These are phyloP conservation scores for Cicer arietinum DNA, from an alignment of 306 rosid species.

Conservation along the genomic window DNA sequence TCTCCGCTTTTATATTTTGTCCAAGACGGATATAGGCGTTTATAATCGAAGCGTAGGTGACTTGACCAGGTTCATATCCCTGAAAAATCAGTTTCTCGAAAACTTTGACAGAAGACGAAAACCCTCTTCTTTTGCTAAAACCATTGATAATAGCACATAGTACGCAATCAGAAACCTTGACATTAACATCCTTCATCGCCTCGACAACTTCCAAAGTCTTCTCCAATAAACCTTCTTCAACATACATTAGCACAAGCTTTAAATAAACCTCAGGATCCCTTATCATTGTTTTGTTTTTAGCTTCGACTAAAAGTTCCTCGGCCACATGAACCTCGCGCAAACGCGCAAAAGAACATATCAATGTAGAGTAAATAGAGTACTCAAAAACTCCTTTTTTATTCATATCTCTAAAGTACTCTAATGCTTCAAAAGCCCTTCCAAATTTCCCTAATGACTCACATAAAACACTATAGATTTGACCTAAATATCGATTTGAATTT, in stretches of 20 bases:
- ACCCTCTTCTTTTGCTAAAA: constrained; percentile 61
- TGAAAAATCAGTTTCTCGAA: constrained; percentile 52
- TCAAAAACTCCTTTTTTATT: constrained; percentile 46
- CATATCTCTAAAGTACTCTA: constrained; percentile 60
- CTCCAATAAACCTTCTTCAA: constrained; percentile 64
- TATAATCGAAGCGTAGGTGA: constrained; percentile 68
- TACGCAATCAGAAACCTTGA: constrained; percentile 65
- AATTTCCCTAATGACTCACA: constrained; percentile 58
- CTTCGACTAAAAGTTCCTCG: constrained; percentile 63
- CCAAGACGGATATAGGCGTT: constrained; percentile 69
- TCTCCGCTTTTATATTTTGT: constrained; percentile 59
- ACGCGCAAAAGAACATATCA: constrained; percentile 64
- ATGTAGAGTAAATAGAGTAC: constrained; percentile 59
- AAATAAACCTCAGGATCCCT: constrained; percentile 63
- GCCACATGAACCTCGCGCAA: constrained; percentile 51
- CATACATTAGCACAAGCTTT: constrained; percentile 69
- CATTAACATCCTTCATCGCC: constrained; percentile 56
- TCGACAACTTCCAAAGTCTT: constrained; percentile 60
- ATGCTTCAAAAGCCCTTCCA: constrained; percentile 65
- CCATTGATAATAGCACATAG: constrained; percentile 72
- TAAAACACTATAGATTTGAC: constrained; percentile 52
- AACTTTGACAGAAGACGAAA: constrained; percentile 49
- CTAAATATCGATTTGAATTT: constrained; percentile 39
- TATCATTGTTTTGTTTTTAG: constrained; percentile 52
- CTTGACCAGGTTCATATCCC: constrained; percentile 76